Percentiles rank a stretch among this genome's conserved stretches.
These are phyloP conservation scores for Ganoderma sinense DNA, from an alignment of 1,284 basidiomycete species.

Conservation along the genomic window DNA sequence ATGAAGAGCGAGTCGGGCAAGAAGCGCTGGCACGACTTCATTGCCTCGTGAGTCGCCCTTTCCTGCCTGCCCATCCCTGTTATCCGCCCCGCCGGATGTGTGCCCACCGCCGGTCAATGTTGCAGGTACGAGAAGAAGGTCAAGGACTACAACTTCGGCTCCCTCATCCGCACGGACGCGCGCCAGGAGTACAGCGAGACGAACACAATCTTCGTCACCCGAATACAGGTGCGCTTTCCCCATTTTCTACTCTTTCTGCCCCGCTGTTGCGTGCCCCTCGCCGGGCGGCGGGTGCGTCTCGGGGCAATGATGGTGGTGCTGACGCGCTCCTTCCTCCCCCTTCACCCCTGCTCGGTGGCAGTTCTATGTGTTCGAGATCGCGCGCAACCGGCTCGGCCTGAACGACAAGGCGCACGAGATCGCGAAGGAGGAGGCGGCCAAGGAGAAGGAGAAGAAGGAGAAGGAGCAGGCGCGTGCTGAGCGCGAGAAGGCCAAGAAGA, in stretches of 20 bases:
- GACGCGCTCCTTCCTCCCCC: background rate
- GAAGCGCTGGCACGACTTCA: constrained; percentile 92
- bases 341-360: background rate
- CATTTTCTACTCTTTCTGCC: background rate
- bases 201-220: constrained; percentile 93
- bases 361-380: constrained; percentile 64
- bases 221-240: constrained; percentile 67
- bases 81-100: no score
- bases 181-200: constrained; percentile 88
- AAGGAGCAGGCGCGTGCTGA: constrained; percentile 45
- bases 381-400: constrained; percentile 90
- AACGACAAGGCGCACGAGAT: constrained; percentile 91
- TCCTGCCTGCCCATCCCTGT: constrained; percentile 7
- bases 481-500: constrained; percentile 46
- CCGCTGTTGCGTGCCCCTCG: background rate
- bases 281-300: background rate
- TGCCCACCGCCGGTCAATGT: no score
- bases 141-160: constrained; percentile 98
- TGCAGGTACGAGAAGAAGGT: constrained; percentile 84
- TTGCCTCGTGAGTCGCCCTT: constrained; percentile 70
- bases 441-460: constrained; percentile 65
- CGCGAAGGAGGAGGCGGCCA: constrained; percentile 75
- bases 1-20: constrained; percentile 95
- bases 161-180: constrained; percentile 87
- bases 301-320: background rate